Evolutionary conservation across 164 flowering plant genomes (phyloP).

Genomic region (Cinnamomum chago): DNA sequence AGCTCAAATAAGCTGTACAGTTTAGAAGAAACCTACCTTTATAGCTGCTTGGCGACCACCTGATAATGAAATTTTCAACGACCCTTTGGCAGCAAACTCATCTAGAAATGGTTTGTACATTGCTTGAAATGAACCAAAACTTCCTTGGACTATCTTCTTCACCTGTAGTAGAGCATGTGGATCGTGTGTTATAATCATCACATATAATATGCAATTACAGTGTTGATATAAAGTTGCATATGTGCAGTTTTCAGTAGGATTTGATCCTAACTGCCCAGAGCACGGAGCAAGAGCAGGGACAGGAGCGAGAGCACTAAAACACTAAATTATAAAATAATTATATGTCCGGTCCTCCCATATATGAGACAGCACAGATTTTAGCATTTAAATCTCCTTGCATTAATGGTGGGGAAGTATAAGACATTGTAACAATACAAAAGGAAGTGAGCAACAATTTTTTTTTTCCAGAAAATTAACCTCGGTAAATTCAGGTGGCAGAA

Average conservation of each 20-base stretch:
- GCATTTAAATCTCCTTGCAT: constrained; percentile 83
- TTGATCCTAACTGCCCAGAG: not conserved
- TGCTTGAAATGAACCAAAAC: constrained; percentile 45
- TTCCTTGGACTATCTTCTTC: constrained; percentile 64
- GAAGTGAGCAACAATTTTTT: not conserved
- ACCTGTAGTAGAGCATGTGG: constrained; percentile 30
- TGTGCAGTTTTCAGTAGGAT: not conserved
- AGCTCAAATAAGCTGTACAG: not conserved
- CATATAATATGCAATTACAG: not conserved
- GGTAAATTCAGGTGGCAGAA: constrained; percentile 73
- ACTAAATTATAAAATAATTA: no score
- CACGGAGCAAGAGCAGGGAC: no score
- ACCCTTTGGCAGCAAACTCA: constrained; percentile 43
- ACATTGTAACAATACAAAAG: not conserved
- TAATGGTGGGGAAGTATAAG: not conserved
- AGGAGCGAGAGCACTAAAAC: no score
- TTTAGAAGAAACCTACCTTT: constrained; percentile 40
- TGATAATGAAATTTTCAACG: constrained; percentile 37
- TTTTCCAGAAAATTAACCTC: constrained; percentile 50
- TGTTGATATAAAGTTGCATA: not conserved
- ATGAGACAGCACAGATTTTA: constrained; percentile 87
- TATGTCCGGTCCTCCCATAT: constrained; percentile 56
- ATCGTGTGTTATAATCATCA: not conserved
- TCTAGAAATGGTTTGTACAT: constrained; percentile 61
- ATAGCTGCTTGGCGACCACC: constrained; percentile 23